phyloP scores from a whole-genome alignment of 2,329 filamentous ascomycete genomes.

The Grosmannia clavigera region DNA sequence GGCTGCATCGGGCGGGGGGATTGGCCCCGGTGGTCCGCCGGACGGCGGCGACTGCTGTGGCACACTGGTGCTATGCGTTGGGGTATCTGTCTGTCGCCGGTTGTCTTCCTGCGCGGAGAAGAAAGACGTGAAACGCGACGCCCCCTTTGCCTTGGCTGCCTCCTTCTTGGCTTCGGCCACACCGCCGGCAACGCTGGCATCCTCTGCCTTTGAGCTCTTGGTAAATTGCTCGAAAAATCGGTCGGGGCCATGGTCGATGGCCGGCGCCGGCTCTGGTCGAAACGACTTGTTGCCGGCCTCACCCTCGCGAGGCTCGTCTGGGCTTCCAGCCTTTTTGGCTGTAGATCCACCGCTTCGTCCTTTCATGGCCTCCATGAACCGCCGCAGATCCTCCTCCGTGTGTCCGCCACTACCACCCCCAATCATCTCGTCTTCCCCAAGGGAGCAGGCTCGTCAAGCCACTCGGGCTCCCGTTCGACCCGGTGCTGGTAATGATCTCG shows the following conservation, averaged over 20 bases:
- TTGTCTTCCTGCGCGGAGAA: conserved; percentile 49
- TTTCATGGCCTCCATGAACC: conserved; percentile 89
- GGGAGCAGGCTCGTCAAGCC: conserved; percentile 53
- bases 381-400: conserved; percentile 84
- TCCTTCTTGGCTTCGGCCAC: conserved; percentile 35
- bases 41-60: conserved; percentile 15
- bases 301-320: conserved; percentile 14
- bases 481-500: conserved; percentile 24
- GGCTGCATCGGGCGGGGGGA: conserved; percentile 32
- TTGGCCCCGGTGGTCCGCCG: conserved; percentile 5
- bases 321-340: conserved; percentile 23
- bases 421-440: neutral
- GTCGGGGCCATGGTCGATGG: conserved; percentile 56
- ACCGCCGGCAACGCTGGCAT: conserved; percentile 13
- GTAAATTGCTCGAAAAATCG: conserved; percentile 53
- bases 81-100: conserved; percentile 35
- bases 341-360: conserved; percentile 30
- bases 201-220: conserved; percentile 23
- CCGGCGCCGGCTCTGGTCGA: conserved; percentile 43
- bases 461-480: conserved; percentile 75
- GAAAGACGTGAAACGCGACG: conserved; percentile 79
- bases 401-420: conserved; percentile 45
- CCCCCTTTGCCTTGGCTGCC: conserved; percentile 41
- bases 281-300: conserved; percentile 40
- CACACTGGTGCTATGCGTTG: conserved; percentile 17